phyloP scores from a whole-genome alignment of 805 yeast species.

The Saccharomyces paradoxus region DNA sequence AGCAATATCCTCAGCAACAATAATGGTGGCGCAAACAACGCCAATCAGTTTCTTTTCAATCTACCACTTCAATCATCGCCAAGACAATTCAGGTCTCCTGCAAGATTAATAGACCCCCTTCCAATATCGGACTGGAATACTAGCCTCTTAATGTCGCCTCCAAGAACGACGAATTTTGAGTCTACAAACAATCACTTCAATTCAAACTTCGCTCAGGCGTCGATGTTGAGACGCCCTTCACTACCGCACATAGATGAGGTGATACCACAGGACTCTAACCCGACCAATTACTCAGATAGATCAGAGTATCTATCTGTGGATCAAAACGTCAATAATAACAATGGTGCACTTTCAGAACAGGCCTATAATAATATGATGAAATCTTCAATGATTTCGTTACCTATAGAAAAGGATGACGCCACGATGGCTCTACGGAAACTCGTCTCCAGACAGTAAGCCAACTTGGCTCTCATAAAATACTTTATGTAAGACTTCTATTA shows the following conservation, averaged over 20 bases:
- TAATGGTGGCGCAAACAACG: not conserved
- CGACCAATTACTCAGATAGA: not conserved
- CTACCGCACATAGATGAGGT: not conserved
- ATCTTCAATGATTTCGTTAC: not conserved
- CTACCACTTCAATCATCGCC: conserved; percentile 9
- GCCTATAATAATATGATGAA: not conserved
- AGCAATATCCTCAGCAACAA: not conserved
- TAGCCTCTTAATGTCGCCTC: not conserved
- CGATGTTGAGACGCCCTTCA: not conserved
- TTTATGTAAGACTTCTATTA: not conserved
- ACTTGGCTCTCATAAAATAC: not conserved
- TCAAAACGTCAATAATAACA: not conserved
- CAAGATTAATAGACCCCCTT: conserved; percentile 2
- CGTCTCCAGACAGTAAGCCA: not conserved
- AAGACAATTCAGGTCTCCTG: conserved; percentile 8
- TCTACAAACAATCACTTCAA: not conserved
- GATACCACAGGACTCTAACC: not conserved
- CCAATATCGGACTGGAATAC: not conserved
- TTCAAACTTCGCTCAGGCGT: not conserved
- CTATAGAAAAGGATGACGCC: not conserved
- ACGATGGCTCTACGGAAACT: not conserved
- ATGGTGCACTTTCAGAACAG: not conserved
- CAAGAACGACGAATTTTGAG: not conserved
- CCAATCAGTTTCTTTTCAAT: conserved; percentile 5
- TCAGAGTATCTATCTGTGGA: not conserved